Conservation (phyloP, 2,329 filamentous ascomycete species). For the Talaromyces albobiverticillius region DNA sequence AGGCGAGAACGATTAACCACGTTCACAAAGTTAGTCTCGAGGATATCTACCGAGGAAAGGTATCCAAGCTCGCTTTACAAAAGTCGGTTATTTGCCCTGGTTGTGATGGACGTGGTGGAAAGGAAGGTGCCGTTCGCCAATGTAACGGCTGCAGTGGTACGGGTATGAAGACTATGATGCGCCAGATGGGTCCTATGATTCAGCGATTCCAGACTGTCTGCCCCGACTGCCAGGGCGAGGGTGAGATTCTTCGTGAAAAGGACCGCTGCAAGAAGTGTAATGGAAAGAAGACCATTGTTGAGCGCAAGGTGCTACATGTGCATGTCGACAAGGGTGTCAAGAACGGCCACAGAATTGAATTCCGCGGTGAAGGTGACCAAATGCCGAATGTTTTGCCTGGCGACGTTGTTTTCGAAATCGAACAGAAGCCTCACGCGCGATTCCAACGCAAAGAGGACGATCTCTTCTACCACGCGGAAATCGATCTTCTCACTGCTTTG, state of each 20-base stretch:
- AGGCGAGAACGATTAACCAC: conserved; percentile 96
- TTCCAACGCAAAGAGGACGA: conserved; percentile 98
- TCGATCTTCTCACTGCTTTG: conserved; percentile 91
- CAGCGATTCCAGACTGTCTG: conserved; percentile 99
- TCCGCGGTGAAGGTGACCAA: conserved; percentile 95
- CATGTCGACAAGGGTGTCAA: conserved; percentile 94
- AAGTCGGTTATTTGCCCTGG: conserved; percentile 96
- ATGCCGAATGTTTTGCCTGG: conserved; percentile 88
- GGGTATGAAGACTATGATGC: conserved; percentile 99
- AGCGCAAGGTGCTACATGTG: conserved; percentile 97
- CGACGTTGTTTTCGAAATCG: conserved; percentile 97
- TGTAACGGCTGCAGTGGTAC: conserved; percentile 87
- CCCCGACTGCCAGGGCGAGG: conserved; percentile 96
- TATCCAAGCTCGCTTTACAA: conserved; percentile 94
- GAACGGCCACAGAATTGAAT: conserved; percentile 94
- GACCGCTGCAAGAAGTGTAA: conserved; percentile 95
- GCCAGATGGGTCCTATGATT: conserved; percentile 99
- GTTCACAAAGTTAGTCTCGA: conserved; percentile 97
- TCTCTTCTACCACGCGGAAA: conserved; percentile 89
- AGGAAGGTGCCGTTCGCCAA: conserved; percentile 95
- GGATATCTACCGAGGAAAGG: conserved; percentile 96
- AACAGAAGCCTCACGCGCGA: conserved; percentile 94
- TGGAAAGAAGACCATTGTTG: conserved; percentile 97
- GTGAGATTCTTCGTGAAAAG: conserved; percentile 94
- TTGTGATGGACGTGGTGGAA: conserved; percentile 91